Conservation (phyloP, 257 asterid species). For the Voacanga thouarsii region DNA sequence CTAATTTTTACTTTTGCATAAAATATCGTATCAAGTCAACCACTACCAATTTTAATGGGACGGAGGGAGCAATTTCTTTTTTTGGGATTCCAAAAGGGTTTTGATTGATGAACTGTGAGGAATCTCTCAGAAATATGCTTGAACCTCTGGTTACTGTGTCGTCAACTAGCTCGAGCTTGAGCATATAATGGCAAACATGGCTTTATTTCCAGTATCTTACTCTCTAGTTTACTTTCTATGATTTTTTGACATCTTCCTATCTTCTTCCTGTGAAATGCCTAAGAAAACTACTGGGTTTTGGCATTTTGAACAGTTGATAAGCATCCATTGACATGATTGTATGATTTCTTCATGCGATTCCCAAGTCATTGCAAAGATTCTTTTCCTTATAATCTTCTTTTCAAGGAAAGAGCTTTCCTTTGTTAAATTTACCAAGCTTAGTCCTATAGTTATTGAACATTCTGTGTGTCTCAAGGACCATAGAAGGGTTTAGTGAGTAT, state of each 20-base stretch:
- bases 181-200: neutral
- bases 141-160: conserved; percentile 4
- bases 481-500: neutral
- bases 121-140: conserved; percentile 15
- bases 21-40: too few relatives aligned
- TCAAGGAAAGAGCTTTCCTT: neutral
- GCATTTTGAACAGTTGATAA: neutral
- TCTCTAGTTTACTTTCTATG: conserved; percentile 7
- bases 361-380: neutral
- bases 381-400: neutral
- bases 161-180: conserved; percentile 3
- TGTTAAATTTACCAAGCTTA: neutral
- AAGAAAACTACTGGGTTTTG: neutral
- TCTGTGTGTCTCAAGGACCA: neutral
- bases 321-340: neutral
- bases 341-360: neutral
- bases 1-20: too few relatives aligned
- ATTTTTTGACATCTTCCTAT: neutral
- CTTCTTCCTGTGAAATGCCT: too few relatives aligned
- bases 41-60: too few relatives aligned
- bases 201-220: neutral
- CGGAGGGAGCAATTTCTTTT: conserved; percentile 5
- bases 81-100: neutral
- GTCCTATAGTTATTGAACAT: neutral
- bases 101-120: neutral